Conservation (phyloP, 202 grass and related monocot genomes). For the Panicum hallii region DNA sequence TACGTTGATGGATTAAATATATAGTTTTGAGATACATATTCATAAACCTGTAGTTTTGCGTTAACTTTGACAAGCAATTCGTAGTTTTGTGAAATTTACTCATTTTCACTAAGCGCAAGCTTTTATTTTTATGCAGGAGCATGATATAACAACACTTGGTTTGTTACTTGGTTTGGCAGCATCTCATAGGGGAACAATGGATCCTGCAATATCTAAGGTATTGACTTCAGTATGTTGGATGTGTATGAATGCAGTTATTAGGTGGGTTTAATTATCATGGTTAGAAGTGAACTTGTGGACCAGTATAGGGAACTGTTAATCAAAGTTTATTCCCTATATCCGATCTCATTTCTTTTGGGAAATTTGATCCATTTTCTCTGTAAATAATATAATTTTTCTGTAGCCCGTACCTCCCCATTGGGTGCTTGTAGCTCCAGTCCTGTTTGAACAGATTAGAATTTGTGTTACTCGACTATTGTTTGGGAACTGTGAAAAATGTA, state of each 20-base stretch:
- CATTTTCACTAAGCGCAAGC: conserved; percentile 20
- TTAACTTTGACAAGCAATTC: neutral
- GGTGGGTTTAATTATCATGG: neutral
- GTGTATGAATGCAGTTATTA: conserved; percentile 9
- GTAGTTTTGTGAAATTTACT: neutral
- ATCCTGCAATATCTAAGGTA: conserved; percentile 94
- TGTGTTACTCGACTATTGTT: no score
- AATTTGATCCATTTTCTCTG: conserved; percentile 28
- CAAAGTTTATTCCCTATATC: neutral
- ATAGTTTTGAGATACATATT: neutral
- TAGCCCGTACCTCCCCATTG: neutral
- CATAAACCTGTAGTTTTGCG: neutral
- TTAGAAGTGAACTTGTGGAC: conserved; percentile 26
- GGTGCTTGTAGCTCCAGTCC: neutral
- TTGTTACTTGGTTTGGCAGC: conserved; percentile 89
- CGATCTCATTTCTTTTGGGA: conserved; percentile 17
- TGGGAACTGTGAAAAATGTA: no score
- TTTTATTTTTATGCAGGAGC: conserved; percentile 69
- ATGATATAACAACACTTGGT: conserved; percentile 89
- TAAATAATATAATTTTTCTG: conserved; percentile 7
- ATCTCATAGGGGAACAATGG: conserved; percentile 92
- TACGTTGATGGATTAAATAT: neutral
- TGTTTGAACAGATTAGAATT: neutral
- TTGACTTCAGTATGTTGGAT: conserved; percentile 39
- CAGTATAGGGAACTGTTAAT: neutral